phyloP scores from a whole-genome alignment of 768 basidiomycete genomes.

The Podaxis pistillaris region DNA sequence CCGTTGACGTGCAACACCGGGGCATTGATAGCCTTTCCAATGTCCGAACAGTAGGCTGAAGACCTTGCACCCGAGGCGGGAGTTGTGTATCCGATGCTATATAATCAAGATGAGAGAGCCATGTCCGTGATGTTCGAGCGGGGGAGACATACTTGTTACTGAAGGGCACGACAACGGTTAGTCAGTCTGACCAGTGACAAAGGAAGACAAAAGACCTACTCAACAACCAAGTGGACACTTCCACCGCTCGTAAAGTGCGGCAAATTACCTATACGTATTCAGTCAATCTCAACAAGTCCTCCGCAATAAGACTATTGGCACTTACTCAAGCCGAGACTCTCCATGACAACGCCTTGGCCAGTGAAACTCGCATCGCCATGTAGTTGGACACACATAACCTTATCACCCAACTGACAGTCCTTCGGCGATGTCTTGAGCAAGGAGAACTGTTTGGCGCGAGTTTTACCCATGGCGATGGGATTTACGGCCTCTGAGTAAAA shows the following conservation, averaged over 20 bases:
- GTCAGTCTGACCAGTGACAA: neutral
- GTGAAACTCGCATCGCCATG: constrained; percentile 93
- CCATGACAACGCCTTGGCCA: constrained; percentile 91
- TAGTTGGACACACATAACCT: constrained; percentile 85
- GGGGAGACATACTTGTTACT: constrained; percentile 55
- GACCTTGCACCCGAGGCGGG: constrained; percentile 83
- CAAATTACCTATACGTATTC: constrained; percentile 56
- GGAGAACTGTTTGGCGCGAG: constrained; percentile 86
- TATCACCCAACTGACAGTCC: constrained; percentile 57
- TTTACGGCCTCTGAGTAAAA: constrained; percentile 70
- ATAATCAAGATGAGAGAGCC: neutral
- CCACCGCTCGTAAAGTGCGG: constrained; percentile 93
- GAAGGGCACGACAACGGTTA: constrained; percentile 5
- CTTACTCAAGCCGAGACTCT: constrained; percentile 79
- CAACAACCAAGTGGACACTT: constrained; percentile 87
- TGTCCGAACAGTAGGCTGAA: constrained; percentile 83
- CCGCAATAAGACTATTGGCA: constrained; percentile 8
- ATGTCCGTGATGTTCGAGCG: neutral
- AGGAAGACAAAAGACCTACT: constrained; percentile 47
- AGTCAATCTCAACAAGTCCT: neutral
- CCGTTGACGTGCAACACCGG: constrained; percentile 92
- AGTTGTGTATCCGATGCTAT: constrained; percentile 89
- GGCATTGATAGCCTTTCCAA: constrained; percentile 88
- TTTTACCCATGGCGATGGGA: constrained; percentile 85
- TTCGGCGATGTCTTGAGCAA: constrained; percentile 64